phyloP scores from a whole-genome alignment of 441 rosid species.

The Hypseocharis bilobata region DNA sequence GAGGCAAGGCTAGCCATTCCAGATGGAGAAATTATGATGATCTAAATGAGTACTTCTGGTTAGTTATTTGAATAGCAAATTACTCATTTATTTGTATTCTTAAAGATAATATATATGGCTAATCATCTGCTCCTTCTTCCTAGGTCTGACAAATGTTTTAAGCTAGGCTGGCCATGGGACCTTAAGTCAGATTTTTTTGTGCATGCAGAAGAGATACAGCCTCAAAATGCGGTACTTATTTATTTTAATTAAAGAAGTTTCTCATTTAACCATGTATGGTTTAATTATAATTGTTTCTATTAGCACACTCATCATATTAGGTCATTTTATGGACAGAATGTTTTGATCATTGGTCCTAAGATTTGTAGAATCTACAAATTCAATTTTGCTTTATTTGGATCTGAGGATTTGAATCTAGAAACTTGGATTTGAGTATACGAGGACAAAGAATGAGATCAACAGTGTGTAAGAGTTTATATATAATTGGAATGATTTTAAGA shows the following conservation, averaged over 20 bases:
- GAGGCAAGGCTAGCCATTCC: constrained; percentile 86
- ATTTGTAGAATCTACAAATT: background rate
- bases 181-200: constrained; percentile 58
- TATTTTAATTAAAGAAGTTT: constrained; percentile 6
- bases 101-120: constrained; percentile 11
- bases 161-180: constrained; percentile 68
- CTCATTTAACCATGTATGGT: background rate
- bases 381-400: background rate
- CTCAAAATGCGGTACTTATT: constrained; percentile 35
- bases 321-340: background rate
- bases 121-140: constrained; percentile 13
- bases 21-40: constrained; percentile 99
- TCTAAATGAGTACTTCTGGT: constrained; percentile 95
- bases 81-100: constrained; percentile 2
- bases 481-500: no score
- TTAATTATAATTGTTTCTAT: background rate
- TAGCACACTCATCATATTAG: background rate
- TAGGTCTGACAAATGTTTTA: constrained; percentile 77
- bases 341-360: background rate
- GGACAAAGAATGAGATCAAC: no score
- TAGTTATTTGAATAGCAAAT: constrained; percentile 24
- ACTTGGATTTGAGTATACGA: no score
- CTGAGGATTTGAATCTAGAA: no score
- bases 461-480: no score
- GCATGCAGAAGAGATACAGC: constrained; percentile 38